Base-by-base conservation (phyloP, 495 filamentous ascomycete species). In the Penicillium riverlandense region DNA sequence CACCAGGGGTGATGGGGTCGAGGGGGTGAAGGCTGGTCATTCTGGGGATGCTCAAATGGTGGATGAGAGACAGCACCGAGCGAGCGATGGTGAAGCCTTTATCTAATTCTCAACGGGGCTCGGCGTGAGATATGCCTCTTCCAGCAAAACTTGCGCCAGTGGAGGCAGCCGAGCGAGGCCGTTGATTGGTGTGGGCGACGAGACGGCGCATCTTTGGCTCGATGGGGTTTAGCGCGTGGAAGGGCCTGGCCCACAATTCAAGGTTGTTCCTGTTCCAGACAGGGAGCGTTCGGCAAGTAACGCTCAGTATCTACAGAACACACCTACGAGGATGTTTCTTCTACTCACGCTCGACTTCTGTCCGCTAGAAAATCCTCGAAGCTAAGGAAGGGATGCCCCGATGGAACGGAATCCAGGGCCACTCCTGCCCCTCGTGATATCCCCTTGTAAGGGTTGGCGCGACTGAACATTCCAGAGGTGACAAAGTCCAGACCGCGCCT, bases 1-100 rank as follows among this genome's bases (percentile, higher is more conserved):
- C 69, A 40, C 57, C 61, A 11, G 67, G 61, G 6, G 61, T 64
- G 29, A 70, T 60, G 10, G 69, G 67, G 42, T 72, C 67, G 37
- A 72, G 69, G 0, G 69, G 69, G 49, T 72, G 69, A 31, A 64
- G 56, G 41, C 48, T 52, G 0, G 59, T 40, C 59, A 57, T 63
- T 15, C 35, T 55, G 34, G 28, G 35, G 13, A n/a, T 29, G 22
- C 16, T 14, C 27, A 22, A 28, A 35, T 13, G 11, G 14, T 30
- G 34, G 15, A 34, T 33, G 22, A 22, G 22, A 22, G 22, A 22
- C 22, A 2, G 22, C 22, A 22, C 22, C 22, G 22, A 4, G 22
- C 22, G 22, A 22, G 22, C 22, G 22, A 22, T 22, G 22, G 22
- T 22, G 22, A 22, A 22, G 22, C 22, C 22, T 22, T 22, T 22